These are phyloP conservation scores for Phytophthora hybrid DNA, from an alignment of 352 stramenopile genomes.

Conservation along the genomic window DNA sequence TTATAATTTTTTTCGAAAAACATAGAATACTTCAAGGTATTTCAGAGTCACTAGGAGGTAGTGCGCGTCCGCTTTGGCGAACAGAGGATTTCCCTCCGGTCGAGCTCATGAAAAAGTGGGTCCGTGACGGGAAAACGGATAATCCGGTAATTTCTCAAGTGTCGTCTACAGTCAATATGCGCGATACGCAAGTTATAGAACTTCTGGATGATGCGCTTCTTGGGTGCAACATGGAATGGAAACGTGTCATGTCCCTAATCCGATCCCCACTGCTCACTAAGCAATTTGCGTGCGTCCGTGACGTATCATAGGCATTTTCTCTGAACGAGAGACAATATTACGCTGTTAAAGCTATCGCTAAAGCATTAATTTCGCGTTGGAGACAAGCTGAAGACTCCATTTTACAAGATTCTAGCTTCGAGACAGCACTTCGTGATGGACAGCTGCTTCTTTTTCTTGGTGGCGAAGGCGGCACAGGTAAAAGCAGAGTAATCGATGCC, in stretches of 20 bases:
- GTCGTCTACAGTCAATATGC: neutral
- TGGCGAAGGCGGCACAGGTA: conserved; percentile 8
- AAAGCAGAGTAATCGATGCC: conserved; percentile 9
- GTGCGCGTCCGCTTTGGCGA: neutral
- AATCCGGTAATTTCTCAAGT: neutral
- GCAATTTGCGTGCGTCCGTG: too few relatives aligned
- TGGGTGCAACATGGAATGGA: neutral
- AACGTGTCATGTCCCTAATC: neutral
- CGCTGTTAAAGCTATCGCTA: too few relatives aligned
- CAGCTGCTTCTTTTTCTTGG: conserved; percentile 9
- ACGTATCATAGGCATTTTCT: too few relatives aligned
- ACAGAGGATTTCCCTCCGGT: neutral
- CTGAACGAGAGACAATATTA: too few relatives aligned
- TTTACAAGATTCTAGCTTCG: too few relatives aligned
- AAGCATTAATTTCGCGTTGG: too few relatives aligned
- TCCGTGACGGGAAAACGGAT: neutral
- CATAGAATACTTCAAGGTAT: too few relatives aligned
- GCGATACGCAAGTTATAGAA: neutral
- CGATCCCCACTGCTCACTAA: too few relatives aligned
- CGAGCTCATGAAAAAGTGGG: neutral
- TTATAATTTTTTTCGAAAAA: too few relatives aligned
- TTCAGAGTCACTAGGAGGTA: too few relatives aligned
- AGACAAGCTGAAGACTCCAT: too few relatives aligned
- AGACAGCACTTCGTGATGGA: too few relatives aligned
- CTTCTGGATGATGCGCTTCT: neutral